Conservation (phyloP, 306 rosid genomes). For the barrel medic (Medicago truncatula) region MtrunA17r5.0-ANR NC_053046.1:14578001-14578500, state of each 20-base stretch:
- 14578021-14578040: conserved; percentile 98
- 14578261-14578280: conserved; percentile 7
- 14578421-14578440: conserved; percentile 84
- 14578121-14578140: neutral
- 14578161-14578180: neutral
- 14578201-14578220: conserved; percentile 20
- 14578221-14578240: conserved; percentile 24
- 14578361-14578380: conserved; percentile 97
- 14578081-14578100: conserved; percentile 55
- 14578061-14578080: conserved; percentile 76
- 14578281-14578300: conserved; percentile 30
- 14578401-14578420: conserved; percentile 89
- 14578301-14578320: conserved; percentile 23
- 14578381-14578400: conserved; percentile 87
- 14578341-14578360: conserved; percentile 78
- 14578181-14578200: conserved; percentile 12
- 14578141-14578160: conserved; percentile 7
- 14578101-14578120: conserved; percentile 7
- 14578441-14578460: conserved; percentile 85
- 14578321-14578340: conserved; percentile 67
- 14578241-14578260: conserved; percentile 27
- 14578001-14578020: conserved; percentile 87
- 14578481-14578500: conserved; percentile 51
- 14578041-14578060: conserved; percentile 87
- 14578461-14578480: conserved; percentile 89